Conservation (phyloP, 1,284 basidiomycete genomes). For the Cryptococcus hybrid region DNA sequence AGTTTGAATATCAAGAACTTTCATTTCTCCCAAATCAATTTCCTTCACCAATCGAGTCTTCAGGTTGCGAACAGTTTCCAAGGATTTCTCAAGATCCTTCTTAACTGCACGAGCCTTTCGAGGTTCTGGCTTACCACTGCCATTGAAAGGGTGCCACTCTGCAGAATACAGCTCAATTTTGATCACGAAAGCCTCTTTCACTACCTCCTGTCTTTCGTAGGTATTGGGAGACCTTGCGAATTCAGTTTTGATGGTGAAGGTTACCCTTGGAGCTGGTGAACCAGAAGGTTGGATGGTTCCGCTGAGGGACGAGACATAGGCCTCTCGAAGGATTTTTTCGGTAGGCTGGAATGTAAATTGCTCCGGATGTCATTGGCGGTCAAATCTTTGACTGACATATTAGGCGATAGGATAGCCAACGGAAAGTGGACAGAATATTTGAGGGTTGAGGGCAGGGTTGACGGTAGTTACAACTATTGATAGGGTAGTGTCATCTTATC, state of each 20-base stretch:
- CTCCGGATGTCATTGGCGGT: no score
- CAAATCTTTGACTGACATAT: no score
- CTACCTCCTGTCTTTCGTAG: not conserved
- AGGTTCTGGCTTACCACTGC: not conserved
- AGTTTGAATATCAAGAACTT: not conserved
- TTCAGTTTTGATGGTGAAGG: not conserved
- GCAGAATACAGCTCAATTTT: not conserved
- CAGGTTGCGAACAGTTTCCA: not conserved
- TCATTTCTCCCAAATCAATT: not conserved
- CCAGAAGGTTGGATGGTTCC: no score
- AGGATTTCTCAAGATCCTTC: not conserved
- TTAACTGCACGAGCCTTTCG: not conserved
- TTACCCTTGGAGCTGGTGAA: not conserved
- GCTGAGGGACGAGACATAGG: no score
- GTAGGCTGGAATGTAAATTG: no score
- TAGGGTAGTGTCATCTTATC: no score
- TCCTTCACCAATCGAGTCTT: not conserved
- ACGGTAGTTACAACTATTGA: no score
- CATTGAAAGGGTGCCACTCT: not conserved
- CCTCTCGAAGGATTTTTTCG: no score
- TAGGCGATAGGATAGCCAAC: no score
- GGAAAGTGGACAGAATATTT: no score
- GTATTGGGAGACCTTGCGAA: not conserved
- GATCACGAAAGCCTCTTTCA: not conserved
- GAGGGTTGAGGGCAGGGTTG: no score